Percentiles rank a stretch among this genome's conserved stretches.
phyloP scores from a whole-genome alignment of 257 asterid species.

The Rehmannia glutinosa region DNA sequence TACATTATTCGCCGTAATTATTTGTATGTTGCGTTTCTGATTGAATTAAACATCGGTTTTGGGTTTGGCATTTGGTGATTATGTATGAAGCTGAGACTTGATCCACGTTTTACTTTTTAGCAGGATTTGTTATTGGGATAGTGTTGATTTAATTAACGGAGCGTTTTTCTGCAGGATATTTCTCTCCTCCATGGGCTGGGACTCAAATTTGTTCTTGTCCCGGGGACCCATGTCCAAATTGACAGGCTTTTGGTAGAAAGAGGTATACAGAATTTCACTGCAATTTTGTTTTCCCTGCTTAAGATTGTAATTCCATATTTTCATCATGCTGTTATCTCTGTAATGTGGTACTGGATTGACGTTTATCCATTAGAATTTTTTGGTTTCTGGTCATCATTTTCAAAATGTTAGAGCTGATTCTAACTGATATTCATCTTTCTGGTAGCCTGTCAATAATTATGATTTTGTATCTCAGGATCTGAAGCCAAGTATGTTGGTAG shows the following conservation, averaged over 20 bases:
- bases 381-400: neutral
- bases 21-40: conserved; percentile 8
- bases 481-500: conserved; percentile 80
- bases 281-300: neutral
- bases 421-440: conserved; percentile 1
- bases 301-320: too few species aligned
- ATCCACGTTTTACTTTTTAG: too few species aligned
- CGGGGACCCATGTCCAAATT: conserved; percentile 78
- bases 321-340: neutral
- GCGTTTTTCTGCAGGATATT: conserved; percentile 67
- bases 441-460: neutral
- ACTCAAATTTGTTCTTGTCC: conserved; percentile 81
- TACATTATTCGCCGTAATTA: too few species aligned
- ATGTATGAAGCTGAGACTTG: neutral
- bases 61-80: neutral
- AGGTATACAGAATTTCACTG: conserved; percentile 31
- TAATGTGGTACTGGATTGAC: neutral
- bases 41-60: too few species aligned
- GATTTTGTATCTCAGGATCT: conserved; percentile 41
- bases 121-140: too few species aligned
- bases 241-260: conserved; percentile 66
- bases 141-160: too few species aligned
- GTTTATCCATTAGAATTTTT: neutral
- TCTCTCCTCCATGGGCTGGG: conserved; percentile 88
- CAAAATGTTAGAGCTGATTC: conserved; percentile 7